Evolutionary conservation across 192 early-diverging fungal species (phyloP).

Genomic region (Gigaspora rosea): DNA sequence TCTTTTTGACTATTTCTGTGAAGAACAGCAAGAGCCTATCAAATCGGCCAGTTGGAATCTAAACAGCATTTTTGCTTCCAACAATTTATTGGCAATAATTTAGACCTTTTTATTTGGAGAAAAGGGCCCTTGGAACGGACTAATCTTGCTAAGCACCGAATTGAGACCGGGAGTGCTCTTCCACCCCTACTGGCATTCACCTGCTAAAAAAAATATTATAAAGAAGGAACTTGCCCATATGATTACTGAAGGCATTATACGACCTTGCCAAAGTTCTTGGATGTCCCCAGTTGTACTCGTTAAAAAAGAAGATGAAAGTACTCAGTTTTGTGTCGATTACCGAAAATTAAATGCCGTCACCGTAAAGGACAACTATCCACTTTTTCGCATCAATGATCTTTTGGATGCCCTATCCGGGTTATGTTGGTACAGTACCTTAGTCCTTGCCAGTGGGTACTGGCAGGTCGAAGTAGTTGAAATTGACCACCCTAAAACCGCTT

Average conservation of each 20-base stretch:
- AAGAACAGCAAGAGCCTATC: too few relatives aligned
- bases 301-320: conserved; percentile 42
- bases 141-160: too few relatives aligned
- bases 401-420: conserved; percentile 18
- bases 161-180: too few relatives aligned
- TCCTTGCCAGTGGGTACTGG: conserved; percentile 31
- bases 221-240: background rate
- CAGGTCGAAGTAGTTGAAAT: conserved; percentile 25
- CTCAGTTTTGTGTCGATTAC: background rate
- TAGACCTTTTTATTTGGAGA: too few relatives aligned
- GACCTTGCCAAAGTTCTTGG: background rate
- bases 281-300: conserved; percentile 43
- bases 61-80: too few relatives aligned
- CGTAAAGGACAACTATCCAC: conserved; percentile 38
- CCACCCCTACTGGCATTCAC: too few relatives aligned
- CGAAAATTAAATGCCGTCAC: conserved; percentile 40
- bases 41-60: too few relatives aligned
- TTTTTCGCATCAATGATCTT: conserved; percentile 42
- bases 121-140: too few relatives aligned
- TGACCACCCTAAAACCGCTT: conserved; percentile 30
- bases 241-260: background rate
- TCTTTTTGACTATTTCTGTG: too few relatives aligned
- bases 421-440: conserved; percentile 30
- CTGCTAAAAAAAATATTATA: background rate
- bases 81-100: too few relatives aligned